These are phyloP conservation scores for Xylaria venustula DNA, from an alignment of 495 filamentous ascomycete species.

Conservation along the genomic window DNA sequence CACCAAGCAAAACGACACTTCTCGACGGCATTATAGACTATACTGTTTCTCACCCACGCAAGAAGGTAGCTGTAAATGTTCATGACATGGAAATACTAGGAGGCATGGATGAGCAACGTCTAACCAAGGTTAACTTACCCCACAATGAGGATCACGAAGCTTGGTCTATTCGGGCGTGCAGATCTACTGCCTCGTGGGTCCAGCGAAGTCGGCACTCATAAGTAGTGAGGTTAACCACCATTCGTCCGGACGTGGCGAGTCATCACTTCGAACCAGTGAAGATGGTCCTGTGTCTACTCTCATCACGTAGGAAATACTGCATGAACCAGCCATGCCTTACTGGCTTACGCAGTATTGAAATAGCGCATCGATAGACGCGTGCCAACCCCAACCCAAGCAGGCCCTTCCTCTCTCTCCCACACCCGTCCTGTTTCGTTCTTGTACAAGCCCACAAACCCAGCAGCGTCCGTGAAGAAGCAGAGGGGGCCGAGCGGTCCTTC, in stretches of 20 bases:
- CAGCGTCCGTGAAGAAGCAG: no score
- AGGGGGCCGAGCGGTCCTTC: not conserved
- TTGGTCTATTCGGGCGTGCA: no score
- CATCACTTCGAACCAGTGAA: not conserved
- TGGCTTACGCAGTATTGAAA: no score
- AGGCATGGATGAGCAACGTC: not conserved
- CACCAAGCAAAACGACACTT: no score
- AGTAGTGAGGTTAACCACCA: not conserved
- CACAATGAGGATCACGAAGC: not conserved
- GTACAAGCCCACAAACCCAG: no score
- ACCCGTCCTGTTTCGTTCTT: not conserved
- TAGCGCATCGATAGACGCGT: not conserved
- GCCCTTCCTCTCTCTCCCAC: no score
- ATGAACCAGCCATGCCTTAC: not conserved
- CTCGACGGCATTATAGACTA: not conserved
- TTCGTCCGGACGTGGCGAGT: conserved; percentile 8
- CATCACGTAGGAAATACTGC: not conserved
- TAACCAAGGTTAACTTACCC: not conserved
- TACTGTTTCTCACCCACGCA: not conserved
- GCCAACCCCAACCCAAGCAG: conserved; percentile 3
- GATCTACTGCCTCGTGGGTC: not conserved
- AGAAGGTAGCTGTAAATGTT: not conserved
- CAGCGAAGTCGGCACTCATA: conserved; percentile 8
- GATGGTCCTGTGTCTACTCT: not conserved
- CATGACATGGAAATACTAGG: not conserved